Evolutionary conservation across 352 stramenopile genomes (phyloP).

Genomic region (Globisporangium cystogenes): DNA sequence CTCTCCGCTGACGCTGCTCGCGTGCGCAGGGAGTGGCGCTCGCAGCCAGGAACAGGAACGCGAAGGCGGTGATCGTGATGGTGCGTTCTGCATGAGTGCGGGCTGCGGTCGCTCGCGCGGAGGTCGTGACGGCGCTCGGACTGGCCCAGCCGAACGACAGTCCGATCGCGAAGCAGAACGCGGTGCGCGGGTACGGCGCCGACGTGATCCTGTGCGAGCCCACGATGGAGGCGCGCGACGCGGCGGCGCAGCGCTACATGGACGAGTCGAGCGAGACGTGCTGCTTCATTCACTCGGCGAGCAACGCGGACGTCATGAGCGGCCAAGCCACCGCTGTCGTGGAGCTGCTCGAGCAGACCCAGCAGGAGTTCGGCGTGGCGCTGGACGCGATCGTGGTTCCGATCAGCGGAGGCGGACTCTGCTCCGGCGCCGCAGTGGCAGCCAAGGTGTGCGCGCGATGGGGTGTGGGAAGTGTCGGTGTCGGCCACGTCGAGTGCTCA

Average conservation of each 20-base stretch:
- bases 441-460: slow-evolving; percentile 43
- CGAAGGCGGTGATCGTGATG: slow-evolving; percentile 87
- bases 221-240: slow-evolving; percentile 50
- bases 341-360: slow-evolving; percentile 82
- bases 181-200: slow-evolving; percentile 76
- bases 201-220: slow-evolving; percentile 49
- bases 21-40: slow-evolving; percentile 70
- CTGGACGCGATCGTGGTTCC: slow-evolving; percentile 84
- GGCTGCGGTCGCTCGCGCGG: too few relatives aligned
- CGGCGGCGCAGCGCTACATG: slow-evolving; percentile 27
- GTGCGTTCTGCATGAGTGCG: slow-evolving; percentile 13
- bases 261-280: slow-evolving; percentile 10
- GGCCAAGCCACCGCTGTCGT: slow-evolving; percentile 86
- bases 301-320: slow-evolving; percentile 90
- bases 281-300: slow-evolving; percentile 87
- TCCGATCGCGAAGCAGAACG: slow-evolving; percentile 78
- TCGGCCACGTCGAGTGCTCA: neutral
- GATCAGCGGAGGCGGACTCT: slow-evolving; percentile 81
- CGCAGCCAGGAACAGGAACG: slow-evolving; percentile 50
- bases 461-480: too few relatives aligned
- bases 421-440: slow-evolving; percentile 74
- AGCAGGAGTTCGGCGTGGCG: slow-evolving; percentile 30
- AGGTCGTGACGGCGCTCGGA: too few relatives aligned
- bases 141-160: slow-evolving; percentile 59
- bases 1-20: neutral